A percentile compares a stretch with the other conserved stretches of the same genome.
Evolutionary conservation across 75 land plant genomes (phyloP).

Genomic region (Sequoia sempervirens): DNA sequence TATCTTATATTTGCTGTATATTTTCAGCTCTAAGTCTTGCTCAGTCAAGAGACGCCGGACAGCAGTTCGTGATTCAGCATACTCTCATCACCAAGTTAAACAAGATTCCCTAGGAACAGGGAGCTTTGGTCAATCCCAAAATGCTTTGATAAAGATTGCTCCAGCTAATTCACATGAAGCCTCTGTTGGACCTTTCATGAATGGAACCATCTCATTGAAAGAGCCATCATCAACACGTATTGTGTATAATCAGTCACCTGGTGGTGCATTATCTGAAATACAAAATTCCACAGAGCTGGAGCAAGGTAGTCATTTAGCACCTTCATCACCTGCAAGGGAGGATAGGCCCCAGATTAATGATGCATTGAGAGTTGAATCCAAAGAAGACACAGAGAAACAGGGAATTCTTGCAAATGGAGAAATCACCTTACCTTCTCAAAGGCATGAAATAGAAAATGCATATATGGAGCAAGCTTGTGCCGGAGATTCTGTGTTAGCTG

Average conservation of each 20-base stretch:
- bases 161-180: neutral
- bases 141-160: neutral
- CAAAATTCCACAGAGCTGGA: neutral
- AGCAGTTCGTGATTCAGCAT: slow-evolving; percentile 14
- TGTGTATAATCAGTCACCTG: neutral
- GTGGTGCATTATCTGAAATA: neutral
- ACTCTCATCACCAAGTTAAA: slow-evolving; percentile 30
- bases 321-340: slow-evolving; percentile 1
- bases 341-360: neutral
- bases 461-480: slow-evolving; percentile 9
- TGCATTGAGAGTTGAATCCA: slow-evolving; percentile 5
- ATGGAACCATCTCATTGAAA: neutral
- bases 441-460: slow-evolving; percentile 15
- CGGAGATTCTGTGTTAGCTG: slow-evolving; percentile 17
- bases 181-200: neutral
- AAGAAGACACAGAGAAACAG: slow-evolving; percentile 14
- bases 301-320: neutral
- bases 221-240: neutral
- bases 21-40: slow-evolving; percentile 34
- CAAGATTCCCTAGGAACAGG: slow-evolving; percentile 21
- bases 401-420: slow-evolving; percentile 10
- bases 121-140: slow-evolving; percentile 6
- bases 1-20: neutral
- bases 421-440: slow-evolving; percentile 17
- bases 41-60: slow-evolving; percentile 22